Conservation (phyloP, 148 eudicot genomes). For the Rhododendron mucronatum region DNA sequence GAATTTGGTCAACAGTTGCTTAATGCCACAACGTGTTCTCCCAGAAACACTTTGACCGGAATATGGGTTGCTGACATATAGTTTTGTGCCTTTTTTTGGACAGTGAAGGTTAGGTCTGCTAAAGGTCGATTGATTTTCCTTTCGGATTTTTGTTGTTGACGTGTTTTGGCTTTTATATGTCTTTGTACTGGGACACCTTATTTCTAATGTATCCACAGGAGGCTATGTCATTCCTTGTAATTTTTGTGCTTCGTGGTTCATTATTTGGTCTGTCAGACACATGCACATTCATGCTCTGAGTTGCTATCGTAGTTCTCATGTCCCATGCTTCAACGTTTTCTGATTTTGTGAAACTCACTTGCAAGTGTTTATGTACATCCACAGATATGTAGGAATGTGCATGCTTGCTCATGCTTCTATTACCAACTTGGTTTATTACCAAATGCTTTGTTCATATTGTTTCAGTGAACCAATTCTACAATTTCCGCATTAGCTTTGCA, state of each 20-base stretch:
- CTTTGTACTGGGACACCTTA: neutral
- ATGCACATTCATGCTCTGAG: neutral
- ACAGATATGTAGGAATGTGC: neutral
- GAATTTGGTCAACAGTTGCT: neutral
- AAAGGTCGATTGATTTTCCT: neutral
- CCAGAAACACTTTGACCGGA: neutral
- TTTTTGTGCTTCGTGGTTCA: neutral
- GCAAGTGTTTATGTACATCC: neutral
- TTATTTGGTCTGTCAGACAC: neutral
- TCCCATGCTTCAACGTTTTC: neutral
- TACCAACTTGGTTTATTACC: neutral
- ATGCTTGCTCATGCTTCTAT: neutral
- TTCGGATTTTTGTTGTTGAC: neutral
- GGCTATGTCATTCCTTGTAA: neutral
- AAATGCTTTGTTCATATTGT: neutral
- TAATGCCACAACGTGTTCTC: neutral
- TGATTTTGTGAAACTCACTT: neutral
- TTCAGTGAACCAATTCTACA: neutral
- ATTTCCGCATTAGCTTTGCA: conserved; percentile 1
- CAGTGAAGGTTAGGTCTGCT: neutral
- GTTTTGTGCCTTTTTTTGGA: too few species aligned
- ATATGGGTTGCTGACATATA: too few species aligned
- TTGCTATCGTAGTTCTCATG: neutral
- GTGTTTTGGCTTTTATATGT: neutral
- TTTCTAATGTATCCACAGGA: neutral